phyloP scores from a whole-genome alignment of 345 rosid species.

The Eucalyptus curtisii region DNA sequence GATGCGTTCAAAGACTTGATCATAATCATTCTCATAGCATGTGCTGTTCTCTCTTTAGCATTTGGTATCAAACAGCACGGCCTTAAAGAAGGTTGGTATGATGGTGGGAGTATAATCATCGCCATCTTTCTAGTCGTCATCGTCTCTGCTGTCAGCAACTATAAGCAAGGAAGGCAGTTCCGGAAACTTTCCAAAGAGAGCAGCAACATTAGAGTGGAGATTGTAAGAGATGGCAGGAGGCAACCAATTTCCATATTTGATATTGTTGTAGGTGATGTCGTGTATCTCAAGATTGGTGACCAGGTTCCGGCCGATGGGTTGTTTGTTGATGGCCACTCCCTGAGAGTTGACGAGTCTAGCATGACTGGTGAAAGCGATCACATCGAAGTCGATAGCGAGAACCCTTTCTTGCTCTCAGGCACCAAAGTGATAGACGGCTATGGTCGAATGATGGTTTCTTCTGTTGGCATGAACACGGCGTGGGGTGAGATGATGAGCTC shows the following conservation, averaged over 20 bases:
- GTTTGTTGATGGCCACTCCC: constrained; percentile 28
- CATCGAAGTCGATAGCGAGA: constrained; percentile 15
- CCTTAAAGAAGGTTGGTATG: constrained; percentile 54
- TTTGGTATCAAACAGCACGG: constrained; percentile 55
- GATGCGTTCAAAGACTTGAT: constrained; percentile 46
- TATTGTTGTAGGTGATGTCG: constrained; percentile 52
- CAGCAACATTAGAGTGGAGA: constrained; percentile 39
- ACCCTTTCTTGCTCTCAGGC: constrained; percentile 53
- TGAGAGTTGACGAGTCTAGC: constrained; percentile 48
- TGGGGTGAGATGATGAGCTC: constrained; percentile 82
- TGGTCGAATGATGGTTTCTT: constrained; percentile 47
- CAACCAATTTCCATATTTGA: constrained; percentile 40
- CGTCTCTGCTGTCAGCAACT: constrained; percentile 44
- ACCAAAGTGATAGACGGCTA: constrained; percentile 45
- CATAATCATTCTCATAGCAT: constrained; percentile 36
- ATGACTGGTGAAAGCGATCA: constrained; percentile 58
- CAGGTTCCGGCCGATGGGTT: constrained; percentile 66
- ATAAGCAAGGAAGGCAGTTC: constrained; percentile 37
- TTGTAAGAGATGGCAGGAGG: constrained; percentile 33
- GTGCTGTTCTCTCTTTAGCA: constrained; percentile 49
- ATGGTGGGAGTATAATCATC: constrained; percentile 56
- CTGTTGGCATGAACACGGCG: constrained; percentile 60
- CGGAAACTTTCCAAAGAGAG: constrained; percentile 41
- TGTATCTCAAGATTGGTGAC: constrained; percentile 50
- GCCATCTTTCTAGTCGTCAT: constrained; percentile 44